phyloP scores from a whole-genome alignment of 257 asterid genomes.

The Eustoma russellianum region DNA sequence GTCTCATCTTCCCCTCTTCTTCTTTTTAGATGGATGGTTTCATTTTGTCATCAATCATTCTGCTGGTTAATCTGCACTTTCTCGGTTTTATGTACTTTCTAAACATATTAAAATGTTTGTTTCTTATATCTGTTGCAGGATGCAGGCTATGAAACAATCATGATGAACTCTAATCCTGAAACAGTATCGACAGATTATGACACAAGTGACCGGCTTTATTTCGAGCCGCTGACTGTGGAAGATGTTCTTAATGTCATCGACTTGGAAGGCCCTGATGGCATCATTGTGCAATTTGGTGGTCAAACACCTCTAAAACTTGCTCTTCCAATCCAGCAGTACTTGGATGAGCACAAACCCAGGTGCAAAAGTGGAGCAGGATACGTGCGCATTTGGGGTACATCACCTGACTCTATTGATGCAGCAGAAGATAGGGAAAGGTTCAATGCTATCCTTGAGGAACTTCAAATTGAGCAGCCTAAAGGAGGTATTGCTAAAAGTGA shows the following conservation, averaged over 20 bases:
- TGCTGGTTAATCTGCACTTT: not conserved
- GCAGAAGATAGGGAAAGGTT: conserved; percentile 96
- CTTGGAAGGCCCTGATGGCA: conserved; percentile 94
- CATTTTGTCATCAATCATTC: too few species aligned
- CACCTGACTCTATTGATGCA: conserved; percentile 93
- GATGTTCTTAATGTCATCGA: conserved; percentile 87
- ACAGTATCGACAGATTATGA: conserved; percentile 96
- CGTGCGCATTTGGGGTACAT: conserved; percentile 95
- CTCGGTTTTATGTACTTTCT: not conserved
- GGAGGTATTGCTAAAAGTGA: conserved; percentile 97
- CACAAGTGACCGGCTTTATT: conserved; percentile 95
- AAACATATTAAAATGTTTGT: not conserved
- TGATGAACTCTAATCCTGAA: conserved; percentile 99
- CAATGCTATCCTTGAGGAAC: conserved; percentile 67
- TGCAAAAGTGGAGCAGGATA: conserved; percentile 54
- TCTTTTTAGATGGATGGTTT: too few species aligned
- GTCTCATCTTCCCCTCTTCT: too few species aligned
- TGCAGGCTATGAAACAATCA: conserved; percentile 91
- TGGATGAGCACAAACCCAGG: conserved; percentile 54
- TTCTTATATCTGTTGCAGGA: conserved; percentile 34
- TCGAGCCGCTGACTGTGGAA: conserved; percentile 93
- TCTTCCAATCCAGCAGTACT: conserved; percentile 69
- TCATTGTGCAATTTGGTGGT: conserved; percentile 96
- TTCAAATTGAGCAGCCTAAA: conserved; percentile 86
- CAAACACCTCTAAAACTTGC: conserved; percentile 90